phyloP scores from a whole-genome alignment of 306 rosid genomes.

The Vigna nakashimae region DNA sequence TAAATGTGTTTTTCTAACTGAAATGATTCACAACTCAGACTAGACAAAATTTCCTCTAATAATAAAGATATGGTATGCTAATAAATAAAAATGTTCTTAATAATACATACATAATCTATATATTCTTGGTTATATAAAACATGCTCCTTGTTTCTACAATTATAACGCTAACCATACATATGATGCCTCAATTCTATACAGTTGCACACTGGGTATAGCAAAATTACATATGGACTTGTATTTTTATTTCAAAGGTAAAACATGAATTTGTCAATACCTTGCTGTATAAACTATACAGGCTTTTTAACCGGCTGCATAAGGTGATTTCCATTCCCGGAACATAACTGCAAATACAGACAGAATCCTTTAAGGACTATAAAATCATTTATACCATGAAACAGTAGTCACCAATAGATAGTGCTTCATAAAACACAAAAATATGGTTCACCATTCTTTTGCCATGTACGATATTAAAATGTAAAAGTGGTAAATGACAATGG shows the following conservation, averaged over 20 bases:
- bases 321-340: conserved; percentile 99
- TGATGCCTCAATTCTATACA: conserved; percentile 31
- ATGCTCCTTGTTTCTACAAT: too few species aligned
- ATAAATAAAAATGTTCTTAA: too few species aligned
- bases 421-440: conserved; percentile 12
- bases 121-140: too few species aligned
- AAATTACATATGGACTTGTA: background rate
- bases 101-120: background rate
- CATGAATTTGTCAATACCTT: conserved; percentile 64
- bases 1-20: too few species aligned
- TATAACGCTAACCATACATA: conserved; percentile 5
- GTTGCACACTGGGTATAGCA: conserved; percentile 14
- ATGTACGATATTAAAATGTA: conserved; percentile 41
- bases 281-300: conserved; percentile 91
- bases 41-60: too few species aligned
- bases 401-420: conserved; percentile 16
- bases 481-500: conserved; percentile 43
- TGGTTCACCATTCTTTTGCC: conserved; percentile 29
- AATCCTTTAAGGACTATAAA: conserved; percentile 35
- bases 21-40: too few species aligned
- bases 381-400: conserved; percentile 15
- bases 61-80: too few species aligned
- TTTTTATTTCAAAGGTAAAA: conserved; percentile 41
- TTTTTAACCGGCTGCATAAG: conserved; percentile 87
- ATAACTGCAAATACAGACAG: conserved; percentile 66